Base-by-base conservation (phyloP, 257 asterid species). In the Solanum gracilifrons region DNA sequence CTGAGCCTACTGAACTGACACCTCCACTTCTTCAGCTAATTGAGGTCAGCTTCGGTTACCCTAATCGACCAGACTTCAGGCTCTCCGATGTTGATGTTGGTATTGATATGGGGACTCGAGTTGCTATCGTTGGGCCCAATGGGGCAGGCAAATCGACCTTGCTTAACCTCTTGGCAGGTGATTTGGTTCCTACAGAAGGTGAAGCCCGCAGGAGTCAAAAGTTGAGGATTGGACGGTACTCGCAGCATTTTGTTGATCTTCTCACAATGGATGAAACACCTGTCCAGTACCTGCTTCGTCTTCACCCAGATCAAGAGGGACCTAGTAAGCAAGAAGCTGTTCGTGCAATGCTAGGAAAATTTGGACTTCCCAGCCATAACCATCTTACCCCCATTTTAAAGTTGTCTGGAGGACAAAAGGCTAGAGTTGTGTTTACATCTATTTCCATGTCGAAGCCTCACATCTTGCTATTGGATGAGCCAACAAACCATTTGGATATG, bases 61-160 rank as follows among this genome's bases (percentile, higher is more conserved):
- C 95, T 3, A 93, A 90, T 86, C 90, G 97, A 31, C 89, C 89
- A 18, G 97, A 93, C 87, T 94, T 94, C 87, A 90, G 86, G 89
- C 95, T 94, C 43, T 93, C 93, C 2, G 33, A 93, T 86, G 96
- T 94, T 39, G 97, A 92, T 79, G 97, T 92, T 35, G 97, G 96
- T 31, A 94, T 94, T 74, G 97, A 94, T 86, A 94, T 94, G 97
- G 96, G 97, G 60, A 94, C 96, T 20, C 97, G 97, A 35, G 95
- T 94, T 43, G 96, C 94, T 23, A 93, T 94, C 23, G 92, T 94
- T 12, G 95, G 97, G 21, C 97, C 97, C 32, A 94, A 94, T 84
- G 97, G 97, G 51, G 97, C 95, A 33, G 97, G 97, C 36, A 94
- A 94, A 88, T 93, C 95, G 7, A 94, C 95, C 39, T 73, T 94